Percentiles rank a stretch among this genome's conserved stretches.
These are phyloP conservation scores for Sporisorium graminicola DNA, from an alignment of 1,284 basidiomycete species.

Conservation along the genomic window DNA sequence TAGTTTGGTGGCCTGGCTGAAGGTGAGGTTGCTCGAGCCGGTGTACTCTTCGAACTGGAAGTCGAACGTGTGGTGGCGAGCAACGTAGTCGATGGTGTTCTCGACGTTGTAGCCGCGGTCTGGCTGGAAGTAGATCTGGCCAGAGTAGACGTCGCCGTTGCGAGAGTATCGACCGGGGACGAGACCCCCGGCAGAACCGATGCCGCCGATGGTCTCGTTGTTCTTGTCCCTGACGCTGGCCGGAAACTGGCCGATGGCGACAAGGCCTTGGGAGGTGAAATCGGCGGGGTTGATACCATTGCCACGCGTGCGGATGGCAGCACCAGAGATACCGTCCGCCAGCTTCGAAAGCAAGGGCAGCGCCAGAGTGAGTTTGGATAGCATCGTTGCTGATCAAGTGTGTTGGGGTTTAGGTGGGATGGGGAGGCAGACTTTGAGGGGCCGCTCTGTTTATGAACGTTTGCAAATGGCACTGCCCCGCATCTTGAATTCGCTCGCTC, in stretches of 20 bases:
- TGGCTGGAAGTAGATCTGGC: constrained; percentile 74
- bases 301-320: constrained; percentile 18
- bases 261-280: constrained; percentile 69
- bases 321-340: constrained; percentile 10
- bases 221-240: constrained; percentile 62
- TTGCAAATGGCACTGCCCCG: background rate
- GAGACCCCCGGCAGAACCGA: constrained; percentile 58
- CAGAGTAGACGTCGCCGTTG: constrained; percentile 68
- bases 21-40: constrained; percentile 73
- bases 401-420: no score
- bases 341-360: constrained; percentile 22
- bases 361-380: constrained; percentile 12
- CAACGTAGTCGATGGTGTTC: constrained; percentile 76
- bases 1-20: constrained; percentile 75
- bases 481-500: background rate
- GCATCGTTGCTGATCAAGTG: constrained; percentile 5
- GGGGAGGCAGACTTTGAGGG: no score
- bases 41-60: constrained; percentile 74
- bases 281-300: constrained; percentile 36
- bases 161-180: constrained; percentile 34
- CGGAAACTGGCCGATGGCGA: constrained; percentile 68
- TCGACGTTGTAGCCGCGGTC: constrained; percentile 73
- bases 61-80: constrained; percentile 75
- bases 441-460: background rate
- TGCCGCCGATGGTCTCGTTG: constrained; percentile 69